Evolutionary conservation across 306 rosid genomes (phyloP), one percentile per base, ranked within the genome.

Genomic region (Prunus fruticosa): DNA sequence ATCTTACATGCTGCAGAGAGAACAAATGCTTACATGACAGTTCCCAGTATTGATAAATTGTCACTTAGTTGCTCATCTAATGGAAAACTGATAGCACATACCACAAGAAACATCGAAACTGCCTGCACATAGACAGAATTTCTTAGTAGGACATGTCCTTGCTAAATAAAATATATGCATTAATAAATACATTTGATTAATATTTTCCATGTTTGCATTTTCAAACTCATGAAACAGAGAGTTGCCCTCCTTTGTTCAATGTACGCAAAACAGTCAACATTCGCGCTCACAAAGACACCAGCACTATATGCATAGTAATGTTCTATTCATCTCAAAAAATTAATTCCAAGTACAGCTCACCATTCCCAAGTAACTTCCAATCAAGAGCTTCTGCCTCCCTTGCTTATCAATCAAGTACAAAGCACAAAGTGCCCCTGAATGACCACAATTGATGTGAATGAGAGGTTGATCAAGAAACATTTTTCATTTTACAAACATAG

Each of bases 281-380:
- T 11, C 8, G 18, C 19, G 0, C 38, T 4, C 64, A 22, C 18
- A 60, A 60, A 1, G 10, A 9, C 16, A 12, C 20, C 34, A 64
- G 69, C 50, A 38, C 15, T 34, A 3, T 34, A 64, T 38, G 32
- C 52, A n/a, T 41, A 3, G 19, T 45, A 60, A 23, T 20, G 8
- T 73, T 58, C 41, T 73, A n/a, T 41, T 45, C 11, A 6, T 73
- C 19, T 58, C 11, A 43, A 4, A 72, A 18, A 6, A 20, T 22
- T 10, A 43, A 56, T 34, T 8, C 46, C 11, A 6, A 66, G 30
- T 23, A 60, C 67, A 72, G 76, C 97, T 85, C 77, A 93, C 97
- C 98, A 93, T 93, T 84, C 97, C 98, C 32, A 85, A n/a, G 75
- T 91, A 91, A 89, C 98, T 93, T 80, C 97, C 92, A 53, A 88